These are phyloP conservation scores for Pseudofabraea citricarpa DNA, from an alignment of 2,329 filamentous ascomycete genomes.

Conservation along the genomic window DNA sequence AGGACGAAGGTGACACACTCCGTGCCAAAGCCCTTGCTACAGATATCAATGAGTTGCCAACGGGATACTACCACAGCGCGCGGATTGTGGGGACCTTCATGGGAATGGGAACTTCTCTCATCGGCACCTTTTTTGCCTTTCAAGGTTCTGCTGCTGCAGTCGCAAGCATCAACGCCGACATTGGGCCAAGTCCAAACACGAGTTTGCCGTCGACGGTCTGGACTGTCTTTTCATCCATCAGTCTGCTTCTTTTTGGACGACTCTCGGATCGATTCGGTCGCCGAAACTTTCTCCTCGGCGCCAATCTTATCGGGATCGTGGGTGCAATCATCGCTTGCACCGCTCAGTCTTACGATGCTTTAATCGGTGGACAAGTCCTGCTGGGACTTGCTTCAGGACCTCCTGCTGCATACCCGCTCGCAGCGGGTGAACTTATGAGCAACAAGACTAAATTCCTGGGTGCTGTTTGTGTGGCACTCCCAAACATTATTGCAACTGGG, in stretches of 20 bases:
- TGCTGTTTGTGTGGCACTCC: not conserved
- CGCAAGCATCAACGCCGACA: not conserved
- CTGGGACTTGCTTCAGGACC: conserved; percentile 25
- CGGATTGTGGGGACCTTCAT: not conserved
- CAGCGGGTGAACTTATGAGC: conserved; percentile 34
- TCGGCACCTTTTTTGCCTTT: not conserved
- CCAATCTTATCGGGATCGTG: not conserved
- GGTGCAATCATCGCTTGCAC: conserved; percentile 24
- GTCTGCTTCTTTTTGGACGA: not conserved
- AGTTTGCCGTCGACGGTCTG: not conserved
- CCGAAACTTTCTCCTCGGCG: not conserved
- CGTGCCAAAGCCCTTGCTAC: not conserved
- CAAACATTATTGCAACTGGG: conserved; percentile 18
- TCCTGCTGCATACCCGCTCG: conserved; percentile 24
- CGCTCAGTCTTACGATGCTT: conserved; percentile 25
- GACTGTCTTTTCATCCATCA: not conserved
- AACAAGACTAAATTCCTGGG: conserved; percentile 34
- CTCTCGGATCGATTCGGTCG: not conserved
- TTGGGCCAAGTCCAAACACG: not conserved
- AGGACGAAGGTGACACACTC: not conserved
- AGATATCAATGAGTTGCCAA: not conserved
- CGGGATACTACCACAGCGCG: not conserved
- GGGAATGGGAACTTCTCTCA: not conserved
- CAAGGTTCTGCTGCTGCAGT: not conserved
- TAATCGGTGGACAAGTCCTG: conserved; percentile 25